Evolutionary conservation across 306 rosid species (phyloP), one percentile per base, ranked within the genome.

Genomic region (Vigna trinervia): DNA sequence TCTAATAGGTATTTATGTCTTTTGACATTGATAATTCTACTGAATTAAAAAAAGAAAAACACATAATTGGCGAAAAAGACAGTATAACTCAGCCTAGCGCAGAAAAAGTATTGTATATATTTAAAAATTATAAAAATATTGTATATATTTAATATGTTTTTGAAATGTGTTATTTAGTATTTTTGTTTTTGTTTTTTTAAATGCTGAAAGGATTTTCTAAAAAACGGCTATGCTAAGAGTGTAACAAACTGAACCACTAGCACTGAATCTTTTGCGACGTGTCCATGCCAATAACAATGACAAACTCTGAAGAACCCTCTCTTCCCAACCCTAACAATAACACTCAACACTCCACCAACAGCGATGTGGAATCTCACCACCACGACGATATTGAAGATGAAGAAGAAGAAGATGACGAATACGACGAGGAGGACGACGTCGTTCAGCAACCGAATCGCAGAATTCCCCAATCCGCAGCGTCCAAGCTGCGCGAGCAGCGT

Each of bases 401-500:
- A 1, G 89, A 81, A 0, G 87, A 80, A 0, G 83, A 84, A 0
- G 86, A 76, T 1, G 87, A 79, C 0, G 87, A 82, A 0, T 82
- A 86, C 0, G 83, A 83, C 0, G 82, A 71, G 0, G 51, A 80
- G 0, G 61, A 58, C 19, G 60, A 69, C 26, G 85, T 39, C 6
- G 34, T 51, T 0, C 77, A 22, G 10, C 86, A 78, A 45, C 80
- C 73, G 5, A 78, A 71, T 79, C 78, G 11, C 1, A 78, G 53
- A 48, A 84, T 73, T 52, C 83, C 78, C 20, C 82, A 69, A 70
- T 77, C 90, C 34, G 14, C 48, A 76, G 82, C 54, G 56, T 76
- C 89, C 3, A 72, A 60, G 46, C 20, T 90, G 60, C 87, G 79
- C 5, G 86, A 83, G 50, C 88, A 84, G 62, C 88, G 81, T 75